Percentiles rank a stretch among this genome's conserved stretches.
Conservation (phyloP, 2,329 filamentous ascomycete species). For the Epicoccum nigrum region DNA sequence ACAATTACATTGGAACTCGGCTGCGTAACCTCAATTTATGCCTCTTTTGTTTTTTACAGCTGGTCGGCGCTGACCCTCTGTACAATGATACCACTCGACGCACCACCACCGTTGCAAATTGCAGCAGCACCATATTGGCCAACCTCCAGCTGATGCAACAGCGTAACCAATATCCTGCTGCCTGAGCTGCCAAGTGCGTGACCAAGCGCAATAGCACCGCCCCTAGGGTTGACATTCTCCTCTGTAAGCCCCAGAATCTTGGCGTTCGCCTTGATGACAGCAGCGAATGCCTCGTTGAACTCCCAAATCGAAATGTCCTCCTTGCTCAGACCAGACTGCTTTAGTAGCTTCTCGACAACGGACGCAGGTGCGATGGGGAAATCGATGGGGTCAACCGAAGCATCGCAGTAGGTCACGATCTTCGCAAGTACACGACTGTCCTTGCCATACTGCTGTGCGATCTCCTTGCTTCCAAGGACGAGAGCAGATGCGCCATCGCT, state of each 20-base stretch:
- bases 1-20: neutral
- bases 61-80: constrained; percentile 65
- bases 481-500: constrained; percentile 94
- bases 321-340: constrained; percentile 87
- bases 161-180: constrained; percentile 84
- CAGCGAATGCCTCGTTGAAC: constrained; percentile 98
- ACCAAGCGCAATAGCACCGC: constrained; percentile 89
- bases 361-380: constrained; percentile 93
- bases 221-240: constrained; percentile 83
- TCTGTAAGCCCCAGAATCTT: constrained; percentile 85
- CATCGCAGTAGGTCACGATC: constrained; percentile 86
- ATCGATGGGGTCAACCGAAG: constrained; percentile 84
- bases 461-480: constrained; percentile 79
- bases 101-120: constrained; percentile 96
- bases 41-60: constrained; percentile 22
- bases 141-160: constrained; percentile 88
- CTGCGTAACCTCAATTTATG: neutral
- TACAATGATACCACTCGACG: constrained; percentile 88
- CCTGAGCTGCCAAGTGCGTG: constrained; percentile 94
- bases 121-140: constrained; percentile 95
- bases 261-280: constrained; percentile 91
- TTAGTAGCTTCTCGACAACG: constrained; percentile 86
- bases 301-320: constrained; percentile 95
- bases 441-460: constrained; percentile 79
- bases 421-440: constrained; percentile 83